Base-by-base conservation (phyloP, 805 yeast species). In the Ogataea nitratoaversa region DNA sequence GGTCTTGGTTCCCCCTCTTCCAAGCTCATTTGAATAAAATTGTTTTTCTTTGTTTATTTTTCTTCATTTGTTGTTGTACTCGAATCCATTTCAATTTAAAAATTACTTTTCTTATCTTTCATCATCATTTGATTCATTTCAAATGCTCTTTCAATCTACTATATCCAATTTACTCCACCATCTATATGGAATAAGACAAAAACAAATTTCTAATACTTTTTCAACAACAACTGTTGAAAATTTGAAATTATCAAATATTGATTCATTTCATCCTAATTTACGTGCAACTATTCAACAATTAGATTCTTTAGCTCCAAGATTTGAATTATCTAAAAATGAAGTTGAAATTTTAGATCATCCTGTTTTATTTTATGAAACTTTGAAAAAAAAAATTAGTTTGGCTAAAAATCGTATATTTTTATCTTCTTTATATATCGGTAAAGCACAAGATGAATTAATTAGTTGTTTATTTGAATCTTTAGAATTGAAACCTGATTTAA, bases 341-440 rank as follows among this genome's bases (percentile, higher is more conserved):
- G 74, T 89, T 30, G 74, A 73, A 32, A 74, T 90, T 14, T 48
- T 90, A 24, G 66, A 67, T 18, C 70, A 72, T 40, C 99, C 99
- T 0, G 66, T 56, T 1, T 78, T 72, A n/a, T 93, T 93, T 56
- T 91, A 93, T 61, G 47, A 65, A 2, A 63, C 73, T 2, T 65
- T 93, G 37, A 85, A 79, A 52, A 34, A 52, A 2, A 84, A 83
- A 51, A 90, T 91, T 16, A 47, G 61, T 3, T 37, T 54, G 1
- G 91, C 98, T 1, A 62, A 83, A 39, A 45, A 62, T 5, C 70
- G 95, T 32, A 71, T 93, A 8, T 93, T 89, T 53, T 70, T 93
- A 28, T 83, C 96, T 4, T 82, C 96, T 2, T 67, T 93, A 30
- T 93, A 93, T 57, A 70, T 93, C 34, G 99, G 99, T 2, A 84